A percentile compares a stretch with the other conserved stretches of the same genome.
These are phyloP conservation scores for Malus orientalis DNA, from an alignment of 306 rosid genomes.

Conservation along the genomic window DNA sequence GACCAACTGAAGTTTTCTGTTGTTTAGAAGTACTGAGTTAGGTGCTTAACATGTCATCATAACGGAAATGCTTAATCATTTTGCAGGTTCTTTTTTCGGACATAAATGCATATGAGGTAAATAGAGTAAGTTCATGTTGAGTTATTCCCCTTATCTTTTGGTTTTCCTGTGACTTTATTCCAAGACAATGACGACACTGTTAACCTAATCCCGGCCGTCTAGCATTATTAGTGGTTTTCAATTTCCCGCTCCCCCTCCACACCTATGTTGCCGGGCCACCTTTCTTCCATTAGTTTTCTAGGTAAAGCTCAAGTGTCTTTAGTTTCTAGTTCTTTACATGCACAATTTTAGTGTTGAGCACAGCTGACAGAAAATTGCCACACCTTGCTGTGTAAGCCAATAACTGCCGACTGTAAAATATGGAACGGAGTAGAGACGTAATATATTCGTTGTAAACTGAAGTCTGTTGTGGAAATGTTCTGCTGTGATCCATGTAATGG, in stretches of 20 bases:
- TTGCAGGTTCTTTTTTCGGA: slow-evolving; percentile 91
- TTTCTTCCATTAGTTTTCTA: background rate
- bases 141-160: background rate
- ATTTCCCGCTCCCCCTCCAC: background rate
- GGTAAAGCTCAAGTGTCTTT: background rate
- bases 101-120: slow-evolving; percentile 81
- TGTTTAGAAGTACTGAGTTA: background rate
- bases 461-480: background rate
- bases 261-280: background rate
- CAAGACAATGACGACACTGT: background rate
- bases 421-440: background rate
- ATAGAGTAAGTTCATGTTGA: background rate
- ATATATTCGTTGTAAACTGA: background rate
- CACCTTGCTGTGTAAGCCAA: background rate
- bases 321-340: background rate
- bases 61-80: slow-evolving; percentile 3
- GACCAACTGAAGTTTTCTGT: background rate
- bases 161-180: background rate
- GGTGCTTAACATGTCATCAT: background rate
- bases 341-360: too few species aligned
- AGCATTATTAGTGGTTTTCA: background rate
- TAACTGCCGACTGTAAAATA: background rate
- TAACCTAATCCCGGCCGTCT: background rate
- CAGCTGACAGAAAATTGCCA: too few species aligned
- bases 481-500: background rate